Evolutionary conservation across 768 basidiomycete genomes (phyloP), one percentile per base, ranked within the genome.

Genomic region (Rhodocollybia butyracea): DNA sequence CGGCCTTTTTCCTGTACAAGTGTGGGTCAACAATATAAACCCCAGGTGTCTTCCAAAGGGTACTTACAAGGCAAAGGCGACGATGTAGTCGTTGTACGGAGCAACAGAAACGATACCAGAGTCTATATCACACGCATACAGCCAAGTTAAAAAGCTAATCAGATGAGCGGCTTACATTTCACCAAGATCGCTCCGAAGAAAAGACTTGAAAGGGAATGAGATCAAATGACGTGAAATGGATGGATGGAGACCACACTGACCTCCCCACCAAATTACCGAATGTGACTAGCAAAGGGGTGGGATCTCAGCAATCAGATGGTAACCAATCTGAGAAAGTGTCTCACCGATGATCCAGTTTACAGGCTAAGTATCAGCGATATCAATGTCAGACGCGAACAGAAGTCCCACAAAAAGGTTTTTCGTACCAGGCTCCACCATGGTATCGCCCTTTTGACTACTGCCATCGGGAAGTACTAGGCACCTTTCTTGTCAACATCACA

Each of bases 311-410:
- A 24, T 13, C 15, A 50, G 50, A n/a, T 38, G 39, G 6, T 11
- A 29, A 38, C 31, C 24, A 30, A 11, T 31, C 12, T 26, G 32
- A 50, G 24, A 47, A 47, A 50, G 7, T 27, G 17, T 29, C 70
- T 45, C 60, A 85, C 87, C 88, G 55, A 88, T 79, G 15, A 83
- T 58, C 84, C 85, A 89, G 66, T 89, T 89, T 40, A 83, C 66
- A 13, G 78, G 80, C 38, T 50, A 38, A 15, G 31, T 30, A 29
- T 19, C 46, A 24, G 34, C 15, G 32, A 29, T 6, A 22, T n/a
- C 26, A 32, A 15, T 29, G 30, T 17, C 15, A 19, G 43, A 45
- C 19, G 27, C 11, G 26, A 45, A 26, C 5, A 15, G 13, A 45
- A 12, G 30, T 19, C 19, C 26, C 30, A 24, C 15, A 29, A 13